Base-by-base conservation (phyloP, 2,329 filamentous ascomycete species). In the Balansia obtecta region DNA sequence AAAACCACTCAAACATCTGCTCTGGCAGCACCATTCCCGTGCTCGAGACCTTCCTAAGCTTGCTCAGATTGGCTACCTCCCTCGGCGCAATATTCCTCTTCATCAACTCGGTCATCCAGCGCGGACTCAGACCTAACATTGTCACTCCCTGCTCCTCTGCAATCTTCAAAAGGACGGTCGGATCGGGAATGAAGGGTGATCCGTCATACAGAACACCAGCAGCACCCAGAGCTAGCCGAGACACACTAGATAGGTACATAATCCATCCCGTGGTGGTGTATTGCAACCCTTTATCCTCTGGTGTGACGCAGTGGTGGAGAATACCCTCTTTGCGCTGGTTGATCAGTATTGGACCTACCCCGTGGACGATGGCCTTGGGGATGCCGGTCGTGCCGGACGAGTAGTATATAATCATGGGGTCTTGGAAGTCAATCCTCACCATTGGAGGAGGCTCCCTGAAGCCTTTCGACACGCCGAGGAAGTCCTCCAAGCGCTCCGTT, bases 301-400 rank as follows among this genome's bases (percentile, higher is more conserved):
- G 57, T 0, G 55, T 61, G 4, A 66, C 51, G 30, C 69, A 67
- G 45, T 75, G 70, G 59, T 80, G 75, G 27, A 80, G 63, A 2
- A 62, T 65, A 1, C 68, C 71, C 62, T 94, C 88, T 61, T 90
- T 79, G 54, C 57, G 60, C 13, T 60, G 58, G 54, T 64, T 74
- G 22, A 88, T 54, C 32, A 86, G 64, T 1, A 79, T 68, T 0
- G 83, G 82, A 3, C 85, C 85, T 1, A 80, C 76, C 1, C 80
- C 83, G 63, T 95, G 88, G 2, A 91, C 86, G 55, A 94, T 93
- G 52, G 86, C 89, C 61, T 94, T 94, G 12, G 88, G 88, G 18
- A 78, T 80, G 4, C 88, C 88, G 0, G 88, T 94, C 7, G 88
- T 94, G 2, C 88, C 88, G 1, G 82, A 86, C 0, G 84, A 86